A percentile compares a stretch with the other conserved stretches of the same genome.
phyloP scores from a whole-genome alignment of 306 rosid genomes.

The Trichosanthes cucumerina region DNA sequence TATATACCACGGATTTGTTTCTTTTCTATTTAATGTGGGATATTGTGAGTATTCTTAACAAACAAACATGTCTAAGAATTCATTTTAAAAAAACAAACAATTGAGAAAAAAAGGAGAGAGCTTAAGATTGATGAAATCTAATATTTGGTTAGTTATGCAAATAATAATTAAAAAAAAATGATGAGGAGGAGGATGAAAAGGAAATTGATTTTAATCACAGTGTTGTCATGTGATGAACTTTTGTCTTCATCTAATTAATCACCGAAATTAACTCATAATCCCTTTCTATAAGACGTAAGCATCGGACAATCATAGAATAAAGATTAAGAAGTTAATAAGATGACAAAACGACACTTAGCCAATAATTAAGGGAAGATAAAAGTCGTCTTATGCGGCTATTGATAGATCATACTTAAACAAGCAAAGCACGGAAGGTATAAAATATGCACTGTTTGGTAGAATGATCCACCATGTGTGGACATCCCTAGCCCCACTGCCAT shows the following conservation, averaged over 20 bases:
- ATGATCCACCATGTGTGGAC: not conserved
- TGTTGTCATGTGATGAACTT: not conserved
- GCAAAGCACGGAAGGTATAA: not conserved
- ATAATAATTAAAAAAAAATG: not conserved
- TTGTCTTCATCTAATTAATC: slow-evolving; percentile 3
- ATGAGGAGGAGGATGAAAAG: not conserved
- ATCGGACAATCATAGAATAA: not conserved
- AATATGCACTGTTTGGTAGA: slow-evolving; percentile 3
- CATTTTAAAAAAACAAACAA: not conserved
- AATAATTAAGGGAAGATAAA: slow-evolving; percentile 1
- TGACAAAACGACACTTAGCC: not conserved
- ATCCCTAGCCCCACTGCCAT: slow-evolving; percentile 1
- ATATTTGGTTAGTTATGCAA: not conserved
- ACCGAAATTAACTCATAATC: slow-evolving; percentile 1
- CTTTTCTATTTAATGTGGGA: too few relatives aligned
- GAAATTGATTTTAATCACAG: not conserved
- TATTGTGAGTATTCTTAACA: too few relatives aligned
- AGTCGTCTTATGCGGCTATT: slow-evolving; percentile 2
- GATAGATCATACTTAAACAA: not conserved
- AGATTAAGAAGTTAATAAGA: not conserved
- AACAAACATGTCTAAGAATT: not conserved
- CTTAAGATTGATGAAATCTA: not conserved
- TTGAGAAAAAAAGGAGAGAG: not conserved
- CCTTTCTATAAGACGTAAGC: not conserved
- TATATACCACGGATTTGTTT: too few relatives aligned